Base-by-base conservation (phyloP, 2,329 filamentous ascomycete genomes). In the Colletotrichum tropicale region DNA sequence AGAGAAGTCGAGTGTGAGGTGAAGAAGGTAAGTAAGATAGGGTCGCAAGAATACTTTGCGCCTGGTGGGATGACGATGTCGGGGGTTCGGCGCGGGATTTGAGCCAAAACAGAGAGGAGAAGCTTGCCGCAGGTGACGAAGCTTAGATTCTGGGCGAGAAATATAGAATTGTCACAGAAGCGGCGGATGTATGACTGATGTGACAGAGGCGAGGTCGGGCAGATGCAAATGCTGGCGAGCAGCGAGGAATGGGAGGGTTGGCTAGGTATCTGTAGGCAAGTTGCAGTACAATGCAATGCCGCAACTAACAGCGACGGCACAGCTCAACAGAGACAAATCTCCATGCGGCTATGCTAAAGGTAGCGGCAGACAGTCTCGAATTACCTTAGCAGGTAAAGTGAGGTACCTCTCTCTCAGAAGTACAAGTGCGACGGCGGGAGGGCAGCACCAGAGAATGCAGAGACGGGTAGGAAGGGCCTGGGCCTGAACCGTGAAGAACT, bases 181-280 rank as follows among this genome's bases (percentile, higher is more conserved):
- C 18, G 56, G 52, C 52, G 24, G 72, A 64, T 43, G 61, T 66
- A 48, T 68, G 73, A 48, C 69, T 58, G 73, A 64, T 68, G 70
- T 75, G 73, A 73, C 56, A 56, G 70, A 75, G 43, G 56, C 70
- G 38, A 73, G 56, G 34, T 34, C 52, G 16, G 62, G 26, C 32
- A 55, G 56, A 60, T 28, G 56, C 32, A 61, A 26, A 61, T 32
- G 16, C 60, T 30, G 52, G 66, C 16, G 26, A 43, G 30, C 30
- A 56, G 43, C 16, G 43, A 67, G 65, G 65, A 67, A 67, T 56
- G 65, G 60, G 32, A 64, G 32, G 60, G 60, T 64, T 64, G 60
- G 2, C 60, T 21, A 38, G 60, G 60, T 48, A 48, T 48, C 38
- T 48, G 18, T 48, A n/a, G 18, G 38, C 18, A 48, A 48, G 38